phyloP scores from a whole-genome alignment of 768 basidiomycete genomes.

The Tricholoma sp. region DNA sequence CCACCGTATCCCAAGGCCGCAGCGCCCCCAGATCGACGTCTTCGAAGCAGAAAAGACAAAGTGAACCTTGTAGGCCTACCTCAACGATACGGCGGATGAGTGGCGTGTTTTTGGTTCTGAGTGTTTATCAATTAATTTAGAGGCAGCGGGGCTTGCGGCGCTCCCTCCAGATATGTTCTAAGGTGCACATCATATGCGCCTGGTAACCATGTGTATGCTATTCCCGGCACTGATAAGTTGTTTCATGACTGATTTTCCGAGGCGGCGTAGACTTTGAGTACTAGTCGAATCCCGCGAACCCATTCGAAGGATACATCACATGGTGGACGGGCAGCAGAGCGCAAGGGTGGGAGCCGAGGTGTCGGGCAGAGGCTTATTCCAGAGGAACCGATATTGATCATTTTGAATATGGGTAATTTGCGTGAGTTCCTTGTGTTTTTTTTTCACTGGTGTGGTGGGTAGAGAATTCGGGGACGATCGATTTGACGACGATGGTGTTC shows the following conservation, averaged over 20 bases:
- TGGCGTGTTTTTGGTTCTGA: no score
- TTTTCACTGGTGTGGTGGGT: not conserved
- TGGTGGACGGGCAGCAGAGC: conserved; percentile 48
- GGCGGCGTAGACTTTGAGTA: conserved; percentile 67
- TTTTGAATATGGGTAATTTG: conserved; percentile 62
- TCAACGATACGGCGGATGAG: conserved; percentile 26
- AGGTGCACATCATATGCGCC: conserved; percentile 46
- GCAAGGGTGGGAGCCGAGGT: conserved; percentile 47
- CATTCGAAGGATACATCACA: conserved; percentile 60
- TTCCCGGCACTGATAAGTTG: no score
- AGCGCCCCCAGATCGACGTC: conserved; percentile 79
- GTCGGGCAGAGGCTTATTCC: conserved; percentile 58
- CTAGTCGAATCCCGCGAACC: conserved; percentile 54
- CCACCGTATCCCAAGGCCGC: conserved; percentile 46
- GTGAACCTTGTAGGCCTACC: conserved; percentile 33
- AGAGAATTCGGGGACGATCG: conserved; percentile 65
- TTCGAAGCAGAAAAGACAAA: conserved; percentile 74
- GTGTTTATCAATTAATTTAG: no score
- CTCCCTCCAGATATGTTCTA: conserved; percentile 53
- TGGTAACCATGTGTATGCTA: conserved; percentile 40
- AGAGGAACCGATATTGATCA: conserved; percentile 57
- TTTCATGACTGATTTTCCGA: no score
- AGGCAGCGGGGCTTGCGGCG: conserved; percentile 41
- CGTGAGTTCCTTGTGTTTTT: conserved; percentile 26
- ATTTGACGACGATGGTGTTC: conserved; percentile 54